These are phyloP conservation scores for Spathaspora sp. DNA, from an alignment of 805 yeast species.

Conservation along the genomic window DNA sequence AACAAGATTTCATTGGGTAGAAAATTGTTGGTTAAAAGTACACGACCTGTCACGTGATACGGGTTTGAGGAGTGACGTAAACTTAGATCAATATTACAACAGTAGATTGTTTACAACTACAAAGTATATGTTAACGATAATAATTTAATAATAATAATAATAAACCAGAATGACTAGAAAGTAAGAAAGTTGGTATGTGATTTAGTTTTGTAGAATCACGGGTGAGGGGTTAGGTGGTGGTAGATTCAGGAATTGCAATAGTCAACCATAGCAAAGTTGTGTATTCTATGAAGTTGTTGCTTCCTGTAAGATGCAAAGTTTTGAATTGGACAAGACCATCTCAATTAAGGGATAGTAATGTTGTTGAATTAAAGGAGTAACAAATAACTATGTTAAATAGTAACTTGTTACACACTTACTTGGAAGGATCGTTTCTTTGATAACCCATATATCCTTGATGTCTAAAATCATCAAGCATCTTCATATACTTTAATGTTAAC, in stretches of 20 bases:
- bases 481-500: slow-evolving; percentile 71
- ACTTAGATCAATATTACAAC: not conserved
- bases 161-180: not conserved
- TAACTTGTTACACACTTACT: slow-evolving; percentile 17
- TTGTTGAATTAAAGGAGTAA: too few relatives aligned
- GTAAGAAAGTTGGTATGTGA: not conserved
- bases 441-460: slow-evolving; percentile 77
- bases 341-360: too few relatives aligned
- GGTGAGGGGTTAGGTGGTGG: not conserved
- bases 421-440: slow-evolving; percentile 84
- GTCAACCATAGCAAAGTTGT: too few relatives aligned
- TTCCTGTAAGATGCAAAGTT: not conserved
- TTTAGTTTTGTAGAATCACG: too few relatives aligned
- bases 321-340: not conserved
- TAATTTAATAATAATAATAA: not conserved
- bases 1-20: not conserved
- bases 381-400: not conserved
- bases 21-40: not conserved
- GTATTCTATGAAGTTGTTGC: not conserved
- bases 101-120: not conserved
- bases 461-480: slow-evolving; percentile 66
- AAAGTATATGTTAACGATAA: not conserved
- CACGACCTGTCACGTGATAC: not conserved
- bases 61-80: not conserved
- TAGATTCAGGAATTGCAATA: not conserved